Base-by-base conservation (phyloP, 2,329 filamentous ascomycete species). In the Zymoseptoria passerinii region DNA sequence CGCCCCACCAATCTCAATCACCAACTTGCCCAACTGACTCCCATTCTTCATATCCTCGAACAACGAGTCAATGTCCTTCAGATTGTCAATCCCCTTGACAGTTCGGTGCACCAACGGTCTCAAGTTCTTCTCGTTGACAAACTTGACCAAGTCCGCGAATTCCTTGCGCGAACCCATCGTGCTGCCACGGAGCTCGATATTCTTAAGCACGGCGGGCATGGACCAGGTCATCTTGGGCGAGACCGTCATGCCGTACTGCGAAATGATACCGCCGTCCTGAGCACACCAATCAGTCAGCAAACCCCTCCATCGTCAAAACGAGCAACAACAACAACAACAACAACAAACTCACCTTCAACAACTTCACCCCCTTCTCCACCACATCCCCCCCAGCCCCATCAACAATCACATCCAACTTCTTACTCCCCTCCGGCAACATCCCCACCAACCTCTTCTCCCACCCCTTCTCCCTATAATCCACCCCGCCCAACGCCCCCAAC, bases 91-190 rank as follows among this genome's bases (percentile, higher is more conserved):
- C 0, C 90, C 89, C 83, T 83, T 13, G 0, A 86, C 83, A 5
- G 64, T 63, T 55, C 87, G 81, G 63, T 88, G 94, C 0, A 97
- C 82, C 3, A 96, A 79, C 0, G 92, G 92, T 56, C 78, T 81
- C 61, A 96, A 85, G 69, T 86, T 82, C 63, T 90, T 84, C 63
- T 85, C 75, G 10, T 80, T 79, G 40, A 96, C 88, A 75, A 96
- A 96, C 1, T 81, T 79, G 5, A 96, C 80, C 90, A 97, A 96
- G 20, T 94, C 89, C n/a, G 78, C 78, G 70, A 96, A 97, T 75
- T 97, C 94, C 69, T 83, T 85, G 50, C 89, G 81, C 28, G 90
- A 95, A 0, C 92, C 92, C 92, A 97, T 96, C 0, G 92, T 96
- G 13, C 83, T 86, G 18, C 94, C 92, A 53, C 83, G 82, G 28